phyloP scores from a whole-genome alignment of 352 stramenopile species.

The Globisporangium uncinulatum region DNA sequence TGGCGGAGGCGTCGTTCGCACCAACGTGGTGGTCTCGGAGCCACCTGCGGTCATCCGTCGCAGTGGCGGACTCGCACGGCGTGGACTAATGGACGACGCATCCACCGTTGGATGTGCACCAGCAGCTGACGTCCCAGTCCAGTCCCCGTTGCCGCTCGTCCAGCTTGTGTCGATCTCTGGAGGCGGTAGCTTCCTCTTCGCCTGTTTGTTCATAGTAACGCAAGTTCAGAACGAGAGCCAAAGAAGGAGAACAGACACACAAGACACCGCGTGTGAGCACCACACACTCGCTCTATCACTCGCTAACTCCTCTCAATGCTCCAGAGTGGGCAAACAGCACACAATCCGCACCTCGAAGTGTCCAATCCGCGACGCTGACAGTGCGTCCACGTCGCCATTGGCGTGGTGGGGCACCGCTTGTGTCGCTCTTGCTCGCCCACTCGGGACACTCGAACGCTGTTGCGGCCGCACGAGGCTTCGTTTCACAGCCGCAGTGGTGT shows the following conservation, averaged over 20 bases:
- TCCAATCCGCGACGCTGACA: conserved; percentile 1
- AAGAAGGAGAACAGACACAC: too few relatives aligned
- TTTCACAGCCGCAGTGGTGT: background rate
- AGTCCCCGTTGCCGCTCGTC: background rate
- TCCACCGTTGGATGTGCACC: background rate
- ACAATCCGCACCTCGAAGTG: conserved; percentile 8
- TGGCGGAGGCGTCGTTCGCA: background rate
- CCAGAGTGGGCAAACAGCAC: background rate
- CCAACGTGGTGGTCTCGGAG: conserved; percentile 5
- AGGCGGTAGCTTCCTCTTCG: conserved; percentile 8
- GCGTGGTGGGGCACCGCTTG: background rate
- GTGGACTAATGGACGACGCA: conserved; percentile 2
- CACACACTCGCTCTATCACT: too few relatives aligned
- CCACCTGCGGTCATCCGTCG: conserved; percentile 1
- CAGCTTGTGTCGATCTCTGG: conserved; percentile 10
- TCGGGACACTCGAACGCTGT: background rate
- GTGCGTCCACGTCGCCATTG: background rate
- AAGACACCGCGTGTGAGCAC: too few relatives aligned
- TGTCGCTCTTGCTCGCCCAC: background rate
- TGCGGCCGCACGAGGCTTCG: background rate
- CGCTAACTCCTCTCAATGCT: background rate
- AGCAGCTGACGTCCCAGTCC: background rate
- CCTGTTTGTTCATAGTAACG: background rate
- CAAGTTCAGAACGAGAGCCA: background rate
- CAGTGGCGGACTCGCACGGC: background rate